Base-by-base conservation (phyloP, 75 land plant genomes). In the Sequoia sempervirens region DNA sequence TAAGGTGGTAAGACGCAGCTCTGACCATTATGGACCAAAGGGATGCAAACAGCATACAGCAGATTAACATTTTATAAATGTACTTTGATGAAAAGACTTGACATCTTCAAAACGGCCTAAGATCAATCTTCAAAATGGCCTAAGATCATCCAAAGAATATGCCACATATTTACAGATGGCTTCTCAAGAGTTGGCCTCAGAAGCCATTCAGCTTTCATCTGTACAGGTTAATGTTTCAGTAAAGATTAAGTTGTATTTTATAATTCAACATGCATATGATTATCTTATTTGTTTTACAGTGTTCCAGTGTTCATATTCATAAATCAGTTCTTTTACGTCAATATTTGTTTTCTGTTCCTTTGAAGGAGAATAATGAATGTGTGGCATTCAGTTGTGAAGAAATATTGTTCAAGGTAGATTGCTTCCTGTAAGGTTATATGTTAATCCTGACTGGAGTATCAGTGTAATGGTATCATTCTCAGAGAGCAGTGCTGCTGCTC, bases 31-130 rank as follows among this genome's bases (percentile, higher is more conserved):
- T 87, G 93, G 92, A 50, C 92, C 92, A 17, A 93, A 88, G 78
- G 95, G 95, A 41, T 96, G 99, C 89, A 92, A 87, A 82, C 99
- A 96, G 75, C 99, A 96, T 85, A 91, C 93, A 20, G 85, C 85
- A 34, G 90, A 86, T 86, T 90, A 86, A 89, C 37, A 12, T 70
- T 37, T 32, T 69, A 28, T 69, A 69, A 70, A 70, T 70, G 34
- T 68, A 2, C 32, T 28, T 14, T 11, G 36, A 70, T 70, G 36
- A 15, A 32, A 32, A 70, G 73, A 70, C 15, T 70, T 70, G 0
- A n/a, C 3, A 4, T 23, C 64, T 47, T 58, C 64, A 20, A 18
- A 20, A 58, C 5, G 23, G 26, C 64, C 18, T 64, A 64, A 64
- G 68, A 64, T 26, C 68, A 13, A 28, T 28, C 12, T 32, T 70